phyloP scores from a whole-genome alignment of 2,329 filamentous ascomycete species.

The Fusarium anguioides region DNA sequence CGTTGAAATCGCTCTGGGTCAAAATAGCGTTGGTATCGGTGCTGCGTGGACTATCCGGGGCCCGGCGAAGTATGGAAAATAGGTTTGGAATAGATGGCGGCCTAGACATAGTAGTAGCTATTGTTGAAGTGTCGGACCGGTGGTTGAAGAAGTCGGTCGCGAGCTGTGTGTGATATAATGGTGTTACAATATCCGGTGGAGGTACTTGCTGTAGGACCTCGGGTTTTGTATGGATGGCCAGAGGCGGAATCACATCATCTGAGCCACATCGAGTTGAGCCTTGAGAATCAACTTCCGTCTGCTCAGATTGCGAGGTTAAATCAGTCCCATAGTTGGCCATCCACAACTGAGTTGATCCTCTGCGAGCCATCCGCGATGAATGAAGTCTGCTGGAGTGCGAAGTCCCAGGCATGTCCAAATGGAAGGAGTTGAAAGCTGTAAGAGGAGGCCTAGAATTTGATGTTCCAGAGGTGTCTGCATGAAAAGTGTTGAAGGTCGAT shows the following conservation, averaged over 20 bases:
- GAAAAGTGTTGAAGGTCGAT: slow-evolving; percentile 32
- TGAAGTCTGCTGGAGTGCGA: slow-evolving; percentile 24
- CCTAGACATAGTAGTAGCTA: slow-evolving; percentile 15
- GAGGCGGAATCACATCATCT: slow-evolving; percentile 12
- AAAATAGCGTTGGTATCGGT: slow-evolving; percentile 26
- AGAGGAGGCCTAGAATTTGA: slow-evolving; percentile 16
- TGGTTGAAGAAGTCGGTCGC: slow-evolving; percentile 4
- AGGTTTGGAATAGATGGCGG: slow-evolving; percentile 42
- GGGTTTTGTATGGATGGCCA: background rate
- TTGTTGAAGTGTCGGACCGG: slow-evolving; percentile 6
- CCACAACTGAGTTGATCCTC: slow-evolving; percentile 37
- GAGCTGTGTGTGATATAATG: background rate
- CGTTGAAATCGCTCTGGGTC: slow-evolving; percentile 33
- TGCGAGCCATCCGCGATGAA: slow-evolving; percentile 19
- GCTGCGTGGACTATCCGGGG: slow-evolving; percentile 32
- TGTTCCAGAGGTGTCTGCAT: slow-evolving; percentile 14
- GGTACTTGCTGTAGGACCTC: slow-evolving; percentile 4
- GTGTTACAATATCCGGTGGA: slow-evolving; percentile 1
- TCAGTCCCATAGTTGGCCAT: slow-evolving; percentile 30
- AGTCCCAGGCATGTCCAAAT: slow-evolving; percentile 13
- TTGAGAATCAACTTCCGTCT: slow-evolving; percentile 20
- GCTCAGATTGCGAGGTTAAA: slow-evolving; percentile 12
- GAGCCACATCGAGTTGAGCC: slow-evolving; percentile 18
- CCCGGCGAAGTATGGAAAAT: slow-evolving; percentile 39
- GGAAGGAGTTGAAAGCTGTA: slow-evolving; percentile 32